phyloP scores from a whole-genome alignment of 768 basidiomycete genomes.

The Boletus rufocinnamomeus region DNA sequence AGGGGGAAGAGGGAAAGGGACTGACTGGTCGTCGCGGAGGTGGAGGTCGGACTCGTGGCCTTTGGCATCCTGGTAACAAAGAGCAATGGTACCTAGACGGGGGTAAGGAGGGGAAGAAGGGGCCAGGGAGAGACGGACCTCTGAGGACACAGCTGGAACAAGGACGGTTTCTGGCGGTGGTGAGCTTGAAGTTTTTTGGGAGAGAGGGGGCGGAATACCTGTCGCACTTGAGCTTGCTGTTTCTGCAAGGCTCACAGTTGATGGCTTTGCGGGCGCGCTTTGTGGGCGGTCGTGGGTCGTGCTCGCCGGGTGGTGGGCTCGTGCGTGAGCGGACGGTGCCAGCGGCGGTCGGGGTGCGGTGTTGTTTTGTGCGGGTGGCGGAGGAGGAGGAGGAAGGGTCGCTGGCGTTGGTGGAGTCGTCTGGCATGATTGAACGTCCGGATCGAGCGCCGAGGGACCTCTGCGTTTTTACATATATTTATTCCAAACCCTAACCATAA shows the following conservation, averaged over 20 bases:
- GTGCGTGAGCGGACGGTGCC: conserved; percentile 50
- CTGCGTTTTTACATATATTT: conserved; percentile 22
- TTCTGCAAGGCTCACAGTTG: conserved; percentile 87
- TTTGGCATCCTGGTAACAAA: conserved; percentile 76
- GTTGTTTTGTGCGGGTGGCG: conserved; percentile 23
- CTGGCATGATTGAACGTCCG: conserved; percentile 33
- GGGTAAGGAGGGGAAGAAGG: conserved; percentile 16
- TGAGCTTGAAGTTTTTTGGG: background rate
- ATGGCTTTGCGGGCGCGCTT: conserved; percentile 87
- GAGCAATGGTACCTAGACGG: conserved; percentile 68
- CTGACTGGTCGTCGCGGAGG: conserved; percentile 54
- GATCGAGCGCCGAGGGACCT: conserved; percentile 27
- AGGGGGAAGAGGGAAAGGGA: conserved; percentile 8
- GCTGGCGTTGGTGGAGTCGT: conserved; percentile 25
- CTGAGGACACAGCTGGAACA: conserved; percentile 85
- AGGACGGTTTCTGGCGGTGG: conserved; percentile 66
- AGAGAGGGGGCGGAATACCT: conserved; percentile 45
- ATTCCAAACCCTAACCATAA: conserved; percentile 30
- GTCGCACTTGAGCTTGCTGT: conserved; percentile 88
- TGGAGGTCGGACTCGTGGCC: conserved; percentile 59
- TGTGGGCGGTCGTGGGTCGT: conserved; percentile 66
- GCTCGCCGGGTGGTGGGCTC: conserved; percentile 49
- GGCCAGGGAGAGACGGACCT: conserved; percentile 45
- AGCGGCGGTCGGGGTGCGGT: conserved; percentile 25
- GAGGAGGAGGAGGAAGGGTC: conserved; percentile 21